A percentile compares a stretch with the other conserved stretches of the same genome.
Conservation (phyloP, 2,329 filamentous ascomycete genomes). For the Talaromyces sp. region DNA sequence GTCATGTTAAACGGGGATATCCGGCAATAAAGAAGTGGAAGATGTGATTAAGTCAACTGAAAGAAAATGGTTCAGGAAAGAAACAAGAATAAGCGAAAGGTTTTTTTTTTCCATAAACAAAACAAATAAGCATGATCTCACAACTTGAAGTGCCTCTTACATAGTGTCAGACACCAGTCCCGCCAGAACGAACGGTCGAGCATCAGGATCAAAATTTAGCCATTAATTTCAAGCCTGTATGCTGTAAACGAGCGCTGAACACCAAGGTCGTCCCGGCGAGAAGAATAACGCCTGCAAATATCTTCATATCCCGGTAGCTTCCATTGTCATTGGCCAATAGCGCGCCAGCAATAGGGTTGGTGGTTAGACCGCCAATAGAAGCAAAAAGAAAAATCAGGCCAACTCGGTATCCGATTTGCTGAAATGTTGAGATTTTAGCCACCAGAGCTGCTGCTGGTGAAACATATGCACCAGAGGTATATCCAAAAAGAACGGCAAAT, state of each 20-base stretch:
- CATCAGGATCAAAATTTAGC: no score
- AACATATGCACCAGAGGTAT: not conserved
- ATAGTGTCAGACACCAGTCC: no score
- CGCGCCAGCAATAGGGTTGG: constrained; percentile 12
- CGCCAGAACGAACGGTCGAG: no score
- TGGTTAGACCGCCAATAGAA: constrained; percentile 6
- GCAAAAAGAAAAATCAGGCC: constrained; percentile 10
- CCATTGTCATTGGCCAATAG: not conserved
- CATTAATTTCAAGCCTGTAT: not conserved
- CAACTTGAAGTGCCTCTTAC: no score
- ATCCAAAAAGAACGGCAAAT: constrained; percentile 1
- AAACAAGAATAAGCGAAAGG: no score
- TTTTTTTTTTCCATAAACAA: no score
- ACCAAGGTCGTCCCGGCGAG: constrained; percentile 7
- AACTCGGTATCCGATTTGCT: constrained; percentile 13
- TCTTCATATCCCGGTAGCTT: not conserved
- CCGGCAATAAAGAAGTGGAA: no score
- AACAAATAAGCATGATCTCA: no score
- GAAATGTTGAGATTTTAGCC: constrained; percentile 1
- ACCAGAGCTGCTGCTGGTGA: not conserved
- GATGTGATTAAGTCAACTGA: no score
- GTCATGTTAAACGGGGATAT: no score
- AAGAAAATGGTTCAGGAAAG: no score
- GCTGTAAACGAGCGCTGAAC: not conserved
- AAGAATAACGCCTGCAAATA: constrained; percentile 11